phyloP scores from a whole-genome alignment of 2,329 filamentous ascomycete species.

The Huntiella omanensis region DNA sequence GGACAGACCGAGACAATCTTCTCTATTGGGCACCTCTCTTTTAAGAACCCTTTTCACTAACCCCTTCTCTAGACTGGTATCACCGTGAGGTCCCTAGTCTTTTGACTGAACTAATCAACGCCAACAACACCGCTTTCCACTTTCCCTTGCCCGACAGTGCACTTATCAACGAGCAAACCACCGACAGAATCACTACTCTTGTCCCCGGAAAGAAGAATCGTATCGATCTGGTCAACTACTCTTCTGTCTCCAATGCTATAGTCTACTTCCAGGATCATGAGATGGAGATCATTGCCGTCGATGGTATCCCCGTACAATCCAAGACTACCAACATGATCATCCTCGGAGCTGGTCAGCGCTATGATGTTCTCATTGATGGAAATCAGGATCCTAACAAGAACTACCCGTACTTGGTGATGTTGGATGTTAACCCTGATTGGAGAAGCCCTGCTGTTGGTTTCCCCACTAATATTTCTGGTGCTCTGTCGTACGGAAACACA shows the following conservation, averaged over 20 bases:
- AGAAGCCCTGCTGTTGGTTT: slow-evolving; percentile 15
- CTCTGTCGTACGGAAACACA: slow-evolving; percentile 22
- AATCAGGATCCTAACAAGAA: slow-evolving; percentile 21
- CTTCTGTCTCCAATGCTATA: slow-evolving; percentile 25
- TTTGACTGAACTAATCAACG: slow-evolving; percentile 25
- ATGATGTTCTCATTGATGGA: slow-evolving; percentile 26
- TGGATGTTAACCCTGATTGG: slow-evolving; percentile 25
- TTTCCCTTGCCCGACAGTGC: slow-evolving; percentile 34
- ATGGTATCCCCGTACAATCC: slow-evolving; percentile 23
- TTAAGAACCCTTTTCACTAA: neutral
- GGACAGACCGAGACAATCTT: neutral
- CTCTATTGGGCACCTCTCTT: neutral
- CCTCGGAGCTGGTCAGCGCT: slow-evolving; percentile 25
- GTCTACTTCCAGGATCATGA: slow-evolving; percentile 25
- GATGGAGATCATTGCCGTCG: slow-evolving; percentile 27
- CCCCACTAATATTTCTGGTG: slow-evolving; percentile 25
- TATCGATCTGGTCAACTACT: slow-evolving; percentile 27
- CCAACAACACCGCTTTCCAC: slow-evolving; percentile 27
- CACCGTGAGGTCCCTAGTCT: slow-evolving; percentile 32
- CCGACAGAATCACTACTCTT: slow-evolving; percentile 11
- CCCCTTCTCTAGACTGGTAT: slow-evolving; percentile 30
- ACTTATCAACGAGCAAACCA: slow-evolving; percentile 30
- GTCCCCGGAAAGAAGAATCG: slow-evolving; percentile 22
- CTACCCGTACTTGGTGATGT: slow-evolving; percentile 24
- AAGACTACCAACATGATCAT: slow-evolving; percentile 21